Base-by-base conservation (phyloP, 306 rosid species). In the Glycyrrhiza uralensis region DNA sequence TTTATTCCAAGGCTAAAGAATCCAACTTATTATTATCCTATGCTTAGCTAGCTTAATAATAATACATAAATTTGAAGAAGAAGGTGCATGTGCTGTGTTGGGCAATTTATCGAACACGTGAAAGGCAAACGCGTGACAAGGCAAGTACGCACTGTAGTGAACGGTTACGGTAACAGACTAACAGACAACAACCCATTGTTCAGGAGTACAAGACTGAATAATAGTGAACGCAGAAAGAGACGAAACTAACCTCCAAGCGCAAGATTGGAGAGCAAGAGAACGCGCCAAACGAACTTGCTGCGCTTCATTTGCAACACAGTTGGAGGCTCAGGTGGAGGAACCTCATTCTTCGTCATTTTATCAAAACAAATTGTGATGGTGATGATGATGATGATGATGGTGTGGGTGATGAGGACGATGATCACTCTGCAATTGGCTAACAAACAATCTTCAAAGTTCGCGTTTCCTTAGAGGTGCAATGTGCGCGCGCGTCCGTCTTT, bases 231-330 rank as follows among this genome's bases (percentile, higher is more conserved):
- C 18, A 29, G 19, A 68, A 46, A 15, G 36, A 30, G 61, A 28
- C 12, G 32, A 50, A 24, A 60, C 67, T 7, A 22, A 93, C 98
- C 98, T 88, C 88, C 96, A 52, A 93, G 75, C 4, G 89, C 90
- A n/a, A 93, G 80, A 77, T 93, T 93, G 49, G 88, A 84, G 82
- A 90, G 73, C 89, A 88, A 58, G 52, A 88, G 85, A 65, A 80
- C 66, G 59, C 98, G 96, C 98, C 98, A 93, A 38, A 83, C 15
- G 65, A 87, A 62, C 80, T 87, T 93, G 88, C 24, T 78, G 32
- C 97, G 89, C 63, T 71, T 85, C 79, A 78, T 71, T 14, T 47
- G 81, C 24, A 15, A 62, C 57, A 36, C 88, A 20, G 73, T 80
- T 24, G 83, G 78, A 73, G 87, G 78, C 30, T 7, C 46, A 29